These are phyloP conservation scores for Gracilaria domingensis DNA, from an alignment of 23 red algal species.

Conservation along the genomic window DNA sequence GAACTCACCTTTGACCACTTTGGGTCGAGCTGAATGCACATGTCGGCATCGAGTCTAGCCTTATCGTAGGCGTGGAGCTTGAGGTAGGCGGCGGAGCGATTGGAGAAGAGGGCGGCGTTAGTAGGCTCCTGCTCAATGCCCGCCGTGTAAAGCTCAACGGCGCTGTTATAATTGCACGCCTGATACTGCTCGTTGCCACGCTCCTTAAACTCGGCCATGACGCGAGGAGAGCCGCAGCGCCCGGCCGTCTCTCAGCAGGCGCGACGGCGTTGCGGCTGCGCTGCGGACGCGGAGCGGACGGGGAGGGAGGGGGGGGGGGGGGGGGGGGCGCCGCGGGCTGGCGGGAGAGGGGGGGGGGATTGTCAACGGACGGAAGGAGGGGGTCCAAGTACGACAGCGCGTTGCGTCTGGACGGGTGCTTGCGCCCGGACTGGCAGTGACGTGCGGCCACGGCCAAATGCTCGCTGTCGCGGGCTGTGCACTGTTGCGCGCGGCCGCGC, in stretches of 20 bases:
- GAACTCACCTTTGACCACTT: slow-evolving; percentile 84
- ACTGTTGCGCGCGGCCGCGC: neutral
- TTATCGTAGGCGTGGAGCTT: slow-evolving; percentile 72
- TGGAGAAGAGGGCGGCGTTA: slow-evolving; percentile 83
- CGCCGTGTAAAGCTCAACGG: slow-evolving; percentile 84
- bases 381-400: neutral
- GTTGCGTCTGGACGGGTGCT: neutral
- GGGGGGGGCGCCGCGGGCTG: neutral
- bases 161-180: slow-evolving; percentile 74
- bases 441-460: neutral
- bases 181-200: slow-evolving; percentile 89
- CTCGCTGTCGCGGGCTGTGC: neutral
- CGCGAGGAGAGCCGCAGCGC: neutral
- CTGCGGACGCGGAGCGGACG: too few relatives aligned
- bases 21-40: slow-evolving; percentile 82
- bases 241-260: too few relatives aligned
- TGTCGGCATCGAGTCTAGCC: slow-evolving; percentile 78
- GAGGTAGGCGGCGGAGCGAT: slow-evolving; percentile 86
- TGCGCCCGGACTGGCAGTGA: neutral
- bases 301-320: neutral
- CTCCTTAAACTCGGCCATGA: slow-evolving; percentile 75
- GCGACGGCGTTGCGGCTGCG: too few relatives aligned
- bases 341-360: neutral
- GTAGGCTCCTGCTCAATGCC: slow-evolving; percentile 80
- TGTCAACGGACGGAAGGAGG: neutral